A percentile compares a stretch with the other conserved stretches of the same genome.
phyloP scores from a whole-genome alignment of 208 protist genomes.

The Leishmania turanica region DNA sequence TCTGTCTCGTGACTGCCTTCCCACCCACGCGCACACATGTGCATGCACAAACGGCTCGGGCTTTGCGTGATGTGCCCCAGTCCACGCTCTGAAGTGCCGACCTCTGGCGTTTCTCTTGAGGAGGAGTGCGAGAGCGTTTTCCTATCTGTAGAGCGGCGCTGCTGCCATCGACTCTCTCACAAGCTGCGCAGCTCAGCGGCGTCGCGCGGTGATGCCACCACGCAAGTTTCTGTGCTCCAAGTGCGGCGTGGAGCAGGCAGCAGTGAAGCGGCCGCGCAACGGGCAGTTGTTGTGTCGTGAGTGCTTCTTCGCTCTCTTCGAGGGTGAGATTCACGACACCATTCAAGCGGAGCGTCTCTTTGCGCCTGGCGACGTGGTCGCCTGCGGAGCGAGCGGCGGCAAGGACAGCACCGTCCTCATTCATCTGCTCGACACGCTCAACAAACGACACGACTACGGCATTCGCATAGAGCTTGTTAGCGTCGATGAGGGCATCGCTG shows the following conservation, averaged over 20 bases:
- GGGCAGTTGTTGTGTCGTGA: slow-evolving; percentile 90
- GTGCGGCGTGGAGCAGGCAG: slow-evolving; percentile 54
- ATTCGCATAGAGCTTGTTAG: slow-evolving; percentile 94
- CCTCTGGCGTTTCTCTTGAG: background rate
- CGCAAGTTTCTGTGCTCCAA: slow-evolving; percentile 53
- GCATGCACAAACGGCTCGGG: background rate
- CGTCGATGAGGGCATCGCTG: slow-evolving; percentile 98
- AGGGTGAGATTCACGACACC: slow-evolving; percentile 96
- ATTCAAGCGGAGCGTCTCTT: slow-evolving; percentile 95
- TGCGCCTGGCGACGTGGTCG: slow-evolving; percentile 88
- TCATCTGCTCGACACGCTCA: slow-evolving; percentile 93
- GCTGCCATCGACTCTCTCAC: background rate
- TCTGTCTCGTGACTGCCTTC: background rate
- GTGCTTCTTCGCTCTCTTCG: slow-evolving; percentile 96
- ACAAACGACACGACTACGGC: slow-evolving; percentile 93
- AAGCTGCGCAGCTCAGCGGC: background rate
- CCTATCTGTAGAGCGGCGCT: background rate
- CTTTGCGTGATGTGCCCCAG: background rate
- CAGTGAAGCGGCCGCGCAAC: slow-evolving; percentile 92
- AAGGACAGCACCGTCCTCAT: slow-evolving; percentile 98
- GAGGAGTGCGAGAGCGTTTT: background rate
- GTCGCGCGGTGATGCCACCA: slow-evolving; percentile 9
- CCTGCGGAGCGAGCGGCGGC: slow-evolving; percentile 96
- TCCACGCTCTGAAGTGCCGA: background rate
- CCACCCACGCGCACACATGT: background rate